A percentile compares a stretch with the other conserved stretches of the same genome.
Conservation (phyloP, 805 yeast genomes). For the Myxozyma vanderwaltii region DNA sequence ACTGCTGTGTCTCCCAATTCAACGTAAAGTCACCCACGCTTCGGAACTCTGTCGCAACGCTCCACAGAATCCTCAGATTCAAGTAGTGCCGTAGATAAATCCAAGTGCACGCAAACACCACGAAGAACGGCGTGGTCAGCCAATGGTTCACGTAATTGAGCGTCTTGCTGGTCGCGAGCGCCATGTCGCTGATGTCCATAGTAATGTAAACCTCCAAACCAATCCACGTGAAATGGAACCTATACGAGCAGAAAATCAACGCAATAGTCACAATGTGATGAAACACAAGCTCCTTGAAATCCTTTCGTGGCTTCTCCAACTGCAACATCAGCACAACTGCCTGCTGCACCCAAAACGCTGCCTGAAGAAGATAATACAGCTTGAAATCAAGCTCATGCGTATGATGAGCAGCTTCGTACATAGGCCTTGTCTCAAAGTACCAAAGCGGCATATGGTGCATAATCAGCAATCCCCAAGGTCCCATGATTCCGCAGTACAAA, state of each 20-base stretch:
- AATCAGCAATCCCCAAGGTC: slow-evolving; percentile 86
- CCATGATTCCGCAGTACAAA: slow-evolving; percentile 74
- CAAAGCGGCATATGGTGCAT: slow-evolving; percentile 84
- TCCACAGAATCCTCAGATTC: slow-evolving; percentile 78
- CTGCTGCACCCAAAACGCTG: slow-evolving; percentile 98
- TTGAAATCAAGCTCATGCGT: slow-evolving; percentile 71
- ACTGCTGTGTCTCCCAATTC: slow-evolving; percentile 87
- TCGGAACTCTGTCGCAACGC: slow-evolving; percentile 76
- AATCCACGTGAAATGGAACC: slow-evolving; percentile 95
- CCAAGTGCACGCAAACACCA: slow-evolving; percentile 75
- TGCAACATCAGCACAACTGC: slow-evolving; percentile 78
- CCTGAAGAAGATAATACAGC: slow-evolving; percentile 84
- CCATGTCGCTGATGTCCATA: slow-evolving; percentile 94
- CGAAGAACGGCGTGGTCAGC: slow-evolving; percentile 63
- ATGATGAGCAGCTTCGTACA: slow-evolving; percentile 80
- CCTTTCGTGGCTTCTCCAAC: slow-evolving; percentile 94
- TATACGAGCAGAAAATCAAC: slow-evolving; percentile 80
- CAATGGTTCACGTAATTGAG: slow-evolving; percentile 78
- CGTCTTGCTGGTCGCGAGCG: slow-evolving; percentile 81
- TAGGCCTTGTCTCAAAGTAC: slow-evolving; percentile 82
- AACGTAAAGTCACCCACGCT: slow-evolving; percentile 80
- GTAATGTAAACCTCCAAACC: slow-evolving; percentile 89
- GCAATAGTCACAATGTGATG: slow-evolving; percentile 93
- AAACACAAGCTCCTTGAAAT: slow-evolving; percentile 83
- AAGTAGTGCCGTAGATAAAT: slow-evolving; percentile 84